Percentiles rank a stretch among this genome's conserved stretches.
Evolutionary conservation across 2,329 filamentous ascomycete species (phyloP).

Genomic region (Davidsoniella virescens): DNA sequence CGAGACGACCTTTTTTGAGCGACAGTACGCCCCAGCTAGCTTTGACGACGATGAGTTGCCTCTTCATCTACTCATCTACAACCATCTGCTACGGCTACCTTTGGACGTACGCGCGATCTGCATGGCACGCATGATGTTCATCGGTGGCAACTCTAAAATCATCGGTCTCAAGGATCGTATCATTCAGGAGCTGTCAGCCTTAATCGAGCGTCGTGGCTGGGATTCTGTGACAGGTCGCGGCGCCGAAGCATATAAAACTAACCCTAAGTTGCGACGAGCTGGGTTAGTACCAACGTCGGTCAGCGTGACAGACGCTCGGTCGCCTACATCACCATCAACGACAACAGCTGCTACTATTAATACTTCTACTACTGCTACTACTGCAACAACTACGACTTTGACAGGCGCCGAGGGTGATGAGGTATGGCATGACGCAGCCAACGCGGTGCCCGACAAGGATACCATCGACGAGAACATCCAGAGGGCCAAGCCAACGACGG

Average conservation of each 20-base stretch:
- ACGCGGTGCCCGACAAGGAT: slow-evolving; percentile 34
- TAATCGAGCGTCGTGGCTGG: slow-evolving; percentile 61
- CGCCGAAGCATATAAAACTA: slow-evolving; percentile 35
- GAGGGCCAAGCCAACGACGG: slow-evolving; percentile 19
- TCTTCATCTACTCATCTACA: slow-evolving; percentile 60
- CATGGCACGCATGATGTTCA: slow-evolving; percentile 78
- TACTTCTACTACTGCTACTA: slow-evolving; percentile 5
- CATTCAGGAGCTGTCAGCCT: slow-evolving; percentile 52
- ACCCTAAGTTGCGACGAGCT: slow-evolving; percentile 25
- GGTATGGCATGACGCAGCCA: slow-evolving; percentile 26
- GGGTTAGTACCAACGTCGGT: slow-evolving; percentile 8
- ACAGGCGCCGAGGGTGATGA: slow-evolving; percentile 20
- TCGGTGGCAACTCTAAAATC: slow-evolving; percentile 63
- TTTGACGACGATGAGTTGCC: slow-evolving; percentile 81
- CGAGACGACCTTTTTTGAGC: slow-evolving; percentile 57
- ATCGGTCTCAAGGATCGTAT: slow-evolving; percentile 66
- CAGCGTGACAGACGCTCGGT: slow-evolving; percentile 6
- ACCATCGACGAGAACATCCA: slow-evolving; percentile 42
- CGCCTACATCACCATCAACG: slow-evolving; percentile 14
- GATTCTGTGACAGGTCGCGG: slow-evolving; percentile 56
- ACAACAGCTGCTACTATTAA: slow-evolving; percentile 8
- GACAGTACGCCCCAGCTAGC: slow-evolving; percentile 31
- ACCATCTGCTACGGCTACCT: slow-evolving; percentile 56
- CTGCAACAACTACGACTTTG: slow-evolving; percentile 13
- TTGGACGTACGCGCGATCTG: slow-evolving; percentile 70